Percentiles rank a stretch among this genome's conserved stretches.
Conservation (phyloP, 106 monocot species). For the Dactylorhiza incarnata region DNA sequence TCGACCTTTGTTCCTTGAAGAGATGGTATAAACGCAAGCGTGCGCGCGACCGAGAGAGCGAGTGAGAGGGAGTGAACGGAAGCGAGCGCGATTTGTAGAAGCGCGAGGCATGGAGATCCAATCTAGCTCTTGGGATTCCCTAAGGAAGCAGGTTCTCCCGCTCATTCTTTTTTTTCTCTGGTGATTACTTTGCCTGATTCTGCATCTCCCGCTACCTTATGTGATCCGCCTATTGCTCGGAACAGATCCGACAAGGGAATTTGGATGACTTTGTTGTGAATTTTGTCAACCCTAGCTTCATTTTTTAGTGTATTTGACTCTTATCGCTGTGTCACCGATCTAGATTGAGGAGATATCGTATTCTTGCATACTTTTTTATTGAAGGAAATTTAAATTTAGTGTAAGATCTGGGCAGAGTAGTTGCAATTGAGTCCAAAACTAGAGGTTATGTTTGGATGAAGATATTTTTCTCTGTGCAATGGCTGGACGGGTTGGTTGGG, state of each 20-base stretch:
- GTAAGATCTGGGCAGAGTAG: neutral
- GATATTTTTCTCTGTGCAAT: neutral
- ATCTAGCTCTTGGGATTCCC: slow-evolving; percentile 13
- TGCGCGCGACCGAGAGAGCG: neutral
- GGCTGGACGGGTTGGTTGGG: neutral
- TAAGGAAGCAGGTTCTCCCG: slow-evolving; percentile 14
- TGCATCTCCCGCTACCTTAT: neutral
- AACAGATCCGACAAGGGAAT: neutral
- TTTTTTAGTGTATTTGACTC: neutral
- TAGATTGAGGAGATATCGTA: neutral
- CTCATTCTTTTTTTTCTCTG: neutral
- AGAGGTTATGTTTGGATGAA: neutral
- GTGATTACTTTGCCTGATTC: neutral
- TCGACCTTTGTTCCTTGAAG: no score
- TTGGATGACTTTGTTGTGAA: neutral
- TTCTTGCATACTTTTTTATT: neutral
- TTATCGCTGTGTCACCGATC: neutral
- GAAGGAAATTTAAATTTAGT: neutral
- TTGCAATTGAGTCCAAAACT: neutral
- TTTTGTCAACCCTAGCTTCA: neutral
- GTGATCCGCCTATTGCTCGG: neutral
- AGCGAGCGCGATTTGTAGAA: neutral
- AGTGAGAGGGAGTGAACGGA: neutral
- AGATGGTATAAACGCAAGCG: no score
- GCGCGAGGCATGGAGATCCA: slow-evolving; percentile 10